Percentiles rank a stretch among this genome's conserved stretches.
These are phyloP conservation scores for Debaryomyces psychrophilus DNA, from an alignment of 1,139 yeast genomes.

Conservation along the genomic window DNA sequence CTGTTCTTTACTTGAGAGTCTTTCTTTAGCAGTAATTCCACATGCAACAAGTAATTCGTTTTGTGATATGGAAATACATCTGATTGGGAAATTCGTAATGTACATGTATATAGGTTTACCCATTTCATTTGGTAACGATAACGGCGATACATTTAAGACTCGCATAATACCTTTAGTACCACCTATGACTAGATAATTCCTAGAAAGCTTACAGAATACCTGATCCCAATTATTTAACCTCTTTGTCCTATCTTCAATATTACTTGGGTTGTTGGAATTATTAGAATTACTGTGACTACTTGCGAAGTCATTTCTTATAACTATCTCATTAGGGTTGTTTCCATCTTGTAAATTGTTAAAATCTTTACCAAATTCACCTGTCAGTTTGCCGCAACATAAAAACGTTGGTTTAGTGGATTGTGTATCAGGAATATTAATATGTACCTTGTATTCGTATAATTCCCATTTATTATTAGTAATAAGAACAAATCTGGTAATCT, in stretches of 20 bases:
- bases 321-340: constrained; percentile 27
- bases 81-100: constrained; percentile 70
- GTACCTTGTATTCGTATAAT: constrained; percentile 52
- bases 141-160: constrained; percentile 55
- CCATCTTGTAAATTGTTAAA: constrained; percentile 37
- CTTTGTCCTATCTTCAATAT: constrained; percentile 28
- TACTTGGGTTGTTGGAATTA: constrained; percentile 12
- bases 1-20: constrained; percentile 71
- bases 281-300: constrained; percentile 18
- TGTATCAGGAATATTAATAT: constrained; percentile 18
- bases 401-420: constrained; percentile 51
- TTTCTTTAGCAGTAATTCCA: constrained; percentile 80
- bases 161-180: constrained; percentile 76
- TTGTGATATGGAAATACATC: constrained; percentile 74
- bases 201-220: constrained; percentile 65
- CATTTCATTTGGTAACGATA: constrained; percentile 31
- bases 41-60: constrained; percentile 70
- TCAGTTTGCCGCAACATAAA: constrained; percentile 66
- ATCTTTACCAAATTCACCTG: constrained; percentile 65
- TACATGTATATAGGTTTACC: constrained; percentile 74
- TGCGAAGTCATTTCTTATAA: constrained; percentile 40
- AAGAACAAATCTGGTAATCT: constrained; percentile 62
- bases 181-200: constrained; percentile 62
- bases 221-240: constrained; percentile 61
- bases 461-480: constrained; percentile 74